These are phyloP conservation scores for Leptographium galeiforme DNA, from an alignment of 2,329 filamentous ascomycete species.

Conservation along the genomic window DNA sequence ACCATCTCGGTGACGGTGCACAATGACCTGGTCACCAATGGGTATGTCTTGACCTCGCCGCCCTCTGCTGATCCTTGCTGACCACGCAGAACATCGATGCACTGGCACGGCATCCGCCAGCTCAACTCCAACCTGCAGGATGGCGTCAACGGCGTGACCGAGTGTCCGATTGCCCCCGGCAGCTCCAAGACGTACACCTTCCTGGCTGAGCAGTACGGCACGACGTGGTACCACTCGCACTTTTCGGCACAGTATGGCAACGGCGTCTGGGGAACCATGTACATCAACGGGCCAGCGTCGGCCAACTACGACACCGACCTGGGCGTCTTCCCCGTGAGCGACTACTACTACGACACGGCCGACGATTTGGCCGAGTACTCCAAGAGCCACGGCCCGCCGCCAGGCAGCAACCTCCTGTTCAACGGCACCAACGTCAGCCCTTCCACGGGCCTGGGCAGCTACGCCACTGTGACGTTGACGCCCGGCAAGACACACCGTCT, in stretches of 20 bases:
- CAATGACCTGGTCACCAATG: slow-evolving; percentile 11
- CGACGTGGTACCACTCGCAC: slow-evolving; percentile 25
- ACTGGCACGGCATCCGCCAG: slow-evolving; percentile 23
- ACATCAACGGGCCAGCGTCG: slow-evolving; percentile 22
- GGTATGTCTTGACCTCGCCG: neutral
- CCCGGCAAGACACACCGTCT: slow-evolving; percentile 32
- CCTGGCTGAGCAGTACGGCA: slow-evolving; percentile 22
- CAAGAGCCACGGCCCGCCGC: slow-evolving; percentile 1
- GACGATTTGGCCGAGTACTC: slow-evolving; percentile 11
- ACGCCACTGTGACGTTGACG: slow-evolving; percentile 20
- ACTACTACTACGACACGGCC: slow-evolving; percentile 31
- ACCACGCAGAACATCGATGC: slow-evolving; percentile 17
- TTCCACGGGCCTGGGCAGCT: slow-evolving; percentile 13
- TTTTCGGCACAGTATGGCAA: slow-evolving; percentile 24
- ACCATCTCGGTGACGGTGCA: slow-evolving; percentile 7
- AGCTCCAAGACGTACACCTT: slow-evolving; percentile 22
- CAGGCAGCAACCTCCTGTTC: slow-evolving; percentile 25
- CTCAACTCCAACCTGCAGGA: slow-evolving; percentile 18
- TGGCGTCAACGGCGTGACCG: slow-evolving; percentile 22
- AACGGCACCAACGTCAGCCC: slow-evolving; percentile 26
- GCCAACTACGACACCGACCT: slow-evolving; percentile 35
- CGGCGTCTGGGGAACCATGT: slow-evolving; percentile 32
- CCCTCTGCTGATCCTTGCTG: neutral
- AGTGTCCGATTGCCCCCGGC: slow-evolving; percentile 42
- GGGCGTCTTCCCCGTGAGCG: slow-evolving; percentile 34